Base-by-base conservation (phyloP, 1,284 basidiomycete genomes). In the Fistulina hepatica region DNA sequence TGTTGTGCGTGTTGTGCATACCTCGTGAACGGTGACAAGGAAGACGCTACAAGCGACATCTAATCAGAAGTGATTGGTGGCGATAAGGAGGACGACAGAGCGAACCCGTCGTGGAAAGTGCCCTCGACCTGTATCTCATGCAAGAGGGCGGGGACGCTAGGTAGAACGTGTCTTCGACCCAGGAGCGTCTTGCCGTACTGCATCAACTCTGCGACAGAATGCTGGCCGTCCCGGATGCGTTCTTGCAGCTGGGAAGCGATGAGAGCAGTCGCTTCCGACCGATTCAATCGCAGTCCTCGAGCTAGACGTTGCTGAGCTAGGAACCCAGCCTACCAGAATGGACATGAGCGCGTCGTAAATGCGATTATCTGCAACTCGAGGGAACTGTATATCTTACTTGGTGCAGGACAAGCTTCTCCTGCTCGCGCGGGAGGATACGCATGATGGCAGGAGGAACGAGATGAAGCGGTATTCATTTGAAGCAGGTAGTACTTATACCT, bases 291-390 rank as follows among this genome's bases (percentile, higher is more conserved):
- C 21, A 94, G 57, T 7, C 94, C 95, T 16, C 94, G 73, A 5
- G 94, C 93, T 7, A 99, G 78, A 17, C 95, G 82, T 51, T 90
- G 84, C 62, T 98, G 94, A 2, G 95, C 92, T 6, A 98, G 73
- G 42, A 73, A 76, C 13, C 92, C 92, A 19, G 84, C 74, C 71
- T 88, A 32, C 39, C 25, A 17, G 36, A 20, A 27, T 24, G 27
- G 39, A 24, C 46, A 41, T 34, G 33, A 28, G 12, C 5, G 26
- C n/a, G 34, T 32, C 15, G 17, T 33, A 34, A 24, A 10, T 19
- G 12, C 24, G 6, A 19, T 31, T 19, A 21, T 32, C 20, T 36
- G 24, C n/a, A 3, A 26, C 17, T 16, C 21, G 32, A 25, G 15
- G n/a, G 17, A 33, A 27, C 34, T 40, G 12, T 31, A n/a, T n/a